phyloP scores from a whole-genome alignment of 2,329 filamentous ascomycete genomes.

The Alternaria solani region DNA sequence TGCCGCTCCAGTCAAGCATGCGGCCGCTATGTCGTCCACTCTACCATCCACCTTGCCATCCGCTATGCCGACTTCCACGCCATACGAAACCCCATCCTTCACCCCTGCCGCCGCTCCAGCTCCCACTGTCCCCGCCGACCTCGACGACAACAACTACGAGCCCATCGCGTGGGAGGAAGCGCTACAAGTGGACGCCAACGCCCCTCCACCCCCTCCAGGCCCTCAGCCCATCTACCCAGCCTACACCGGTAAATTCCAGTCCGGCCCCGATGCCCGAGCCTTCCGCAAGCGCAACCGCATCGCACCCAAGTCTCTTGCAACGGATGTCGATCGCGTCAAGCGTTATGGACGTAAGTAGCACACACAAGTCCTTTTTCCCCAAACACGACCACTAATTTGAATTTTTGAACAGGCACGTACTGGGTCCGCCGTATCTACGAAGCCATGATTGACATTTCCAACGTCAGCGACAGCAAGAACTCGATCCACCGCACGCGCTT shows the following conservation, averaged over 20 bases:
- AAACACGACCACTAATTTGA: not conserved
- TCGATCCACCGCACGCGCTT: conserved; percentile 35
- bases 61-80: no score
- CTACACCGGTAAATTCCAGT: conserved; percentile 29
- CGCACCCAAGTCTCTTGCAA: conserved; percentile 19
- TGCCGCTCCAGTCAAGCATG: not conserved
- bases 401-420: conserved; percentile 27
- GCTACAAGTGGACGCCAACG: not conserved
- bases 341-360: conserved; percentile 28
- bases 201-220: conserved; percentile 1
- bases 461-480: conserved; percentile 23
- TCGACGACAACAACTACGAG: conserved; percentile 7
- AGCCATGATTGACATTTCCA: conserved; percentile 36
- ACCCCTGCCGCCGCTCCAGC: not conserved
- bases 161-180: conserved; percentile 2
- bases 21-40: not conserved
- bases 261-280: conserved; percentile 24
- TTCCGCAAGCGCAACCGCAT: conserved; percentile 28
- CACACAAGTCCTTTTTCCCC: not conserved
- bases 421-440: conserved; percentile 45
- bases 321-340: conserved; percentile 33
- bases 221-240: conserved; percentile 21
- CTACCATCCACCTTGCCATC: not conserved
- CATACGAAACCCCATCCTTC: not conserved
- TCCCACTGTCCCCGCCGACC: not conserved